These are phyloP conservation scores for Teunomyces panamensis DNA, from an alignment of 805 yeast genomes.

Conservation along the genomic window DNA sequence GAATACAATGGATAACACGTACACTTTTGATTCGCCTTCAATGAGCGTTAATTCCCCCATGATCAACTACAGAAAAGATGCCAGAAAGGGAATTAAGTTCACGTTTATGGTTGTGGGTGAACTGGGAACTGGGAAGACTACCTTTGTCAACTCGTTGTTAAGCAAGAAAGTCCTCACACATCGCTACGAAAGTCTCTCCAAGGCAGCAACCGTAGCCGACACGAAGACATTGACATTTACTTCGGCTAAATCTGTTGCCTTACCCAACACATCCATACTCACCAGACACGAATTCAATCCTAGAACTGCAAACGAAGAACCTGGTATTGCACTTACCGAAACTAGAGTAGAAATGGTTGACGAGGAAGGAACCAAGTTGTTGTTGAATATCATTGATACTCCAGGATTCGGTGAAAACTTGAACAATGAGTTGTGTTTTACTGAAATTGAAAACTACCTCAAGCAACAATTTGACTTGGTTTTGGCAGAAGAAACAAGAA, in stretches of 20 bases:
- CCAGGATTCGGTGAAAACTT: slow-evolving; percentile 79
- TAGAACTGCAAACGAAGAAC: slow-evolving; percentile 55
- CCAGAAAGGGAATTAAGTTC: slow-evolving; percentile 70
- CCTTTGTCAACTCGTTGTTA: slow-evolving; percentile 66
- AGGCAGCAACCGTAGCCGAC: slow-evolving; percentile 24
- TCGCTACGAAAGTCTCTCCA: slow-evolving; percentile 42
- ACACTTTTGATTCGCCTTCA: slow-evolving; percentile 28
- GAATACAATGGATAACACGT: slow-evolving; percentile 12
- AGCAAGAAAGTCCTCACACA: slow-evolving; percentile 63
- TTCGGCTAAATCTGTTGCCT: slow-evolving; percentile 52
- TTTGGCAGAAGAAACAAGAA: slow-evolving; percentile 82
- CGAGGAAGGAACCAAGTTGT: slow-evolving; percentile 54
- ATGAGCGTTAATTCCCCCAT: slow-evolving; percentile 33
- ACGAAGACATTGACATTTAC: slow-evolving; percentile 57
- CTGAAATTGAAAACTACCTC: slow-evolving; percentile 62
- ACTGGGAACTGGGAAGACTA: slow-evolving; percentile 75
- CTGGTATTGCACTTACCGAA: slow-evolving; percentile 74
- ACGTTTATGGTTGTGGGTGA: slow-evolving; percentile 72
- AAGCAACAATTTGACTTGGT: slow-evolving; percentile 78
- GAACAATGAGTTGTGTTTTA: slow-evolving; percentile 64
- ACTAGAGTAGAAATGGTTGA: slow-evolving; percentile 59
- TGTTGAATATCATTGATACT: slow-evolving; percentile 62
- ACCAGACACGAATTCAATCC: slow-evolving; percentile 62
- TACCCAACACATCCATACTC: slow-evolving; percentile 53
- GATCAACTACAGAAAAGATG: slow-evolving; percentile 60